These are phyloP conservation scores for Fraxinus albicans DNA, from an alignment of 305 asterid genomes.

Conservation along the genomic window DNA sequence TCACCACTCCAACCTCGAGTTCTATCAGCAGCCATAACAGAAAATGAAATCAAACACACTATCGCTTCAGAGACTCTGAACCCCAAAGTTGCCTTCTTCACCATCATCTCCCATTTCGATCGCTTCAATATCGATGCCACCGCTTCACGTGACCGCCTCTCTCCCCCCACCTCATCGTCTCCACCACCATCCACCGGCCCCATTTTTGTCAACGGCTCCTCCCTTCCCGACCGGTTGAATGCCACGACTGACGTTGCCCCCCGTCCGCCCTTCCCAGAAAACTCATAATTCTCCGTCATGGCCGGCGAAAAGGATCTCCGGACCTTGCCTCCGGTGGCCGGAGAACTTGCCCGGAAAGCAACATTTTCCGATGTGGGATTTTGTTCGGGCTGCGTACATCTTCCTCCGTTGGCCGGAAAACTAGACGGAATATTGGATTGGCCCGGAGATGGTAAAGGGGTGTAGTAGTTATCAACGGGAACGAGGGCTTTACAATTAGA, in stretches of 20 bases:
- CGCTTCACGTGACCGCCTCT: slow-evolving; percentile 26
- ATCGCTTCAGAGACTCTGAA: slow-evolving; percentile 65
- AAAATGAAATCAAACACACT: slow-evolving; percentile 54
- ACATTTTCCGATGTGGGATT: background rate
- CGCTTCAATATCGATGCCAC: slow-evolving; percentile 43
- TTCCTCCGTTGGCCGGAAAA: slow-evolving; percentile 17
- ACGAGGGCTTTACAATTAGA: background rate
- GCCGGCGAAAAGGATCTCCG: background rate
- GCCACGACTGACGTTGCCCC: slow-evolving; percentile 4
- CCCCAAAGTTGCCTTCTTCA: slow-evolving; percentile 51
- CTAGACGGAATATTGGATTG: slow-evolving; percentile 13
- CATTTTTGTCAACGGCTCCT: slow-evolving; percentile 20
- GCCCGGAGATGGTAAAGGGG: background rate
- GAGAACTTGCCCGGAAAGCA: background rate
- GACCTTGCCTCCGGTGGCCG: background rate
- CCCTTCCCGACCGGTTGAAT: slow-evolving; percentile 23
- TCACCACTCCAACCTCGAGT: slow-evolving; percentile 94
- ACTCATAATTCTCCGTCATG: slow-evolving; percentile 20
- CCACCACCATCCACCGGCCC: slow-evolving; percentile 4
- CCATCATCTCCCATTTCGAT: slow-evolving; percentile 39
- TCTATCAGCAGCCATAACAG: slow-evolving; percentile 83
- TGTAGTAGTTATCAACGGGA: slow-evolving; percentile 4
- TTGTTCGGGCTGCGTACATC: slow-evolving; percentile 1
- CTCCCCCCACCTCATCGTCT: slow-evolving; percentile 24
- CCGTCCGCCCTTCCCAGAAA: slow-evolving; percentile 12